Conservation (phyloP, 192 early-diverging fungal species). For the Coemansia sp. region DNA sequence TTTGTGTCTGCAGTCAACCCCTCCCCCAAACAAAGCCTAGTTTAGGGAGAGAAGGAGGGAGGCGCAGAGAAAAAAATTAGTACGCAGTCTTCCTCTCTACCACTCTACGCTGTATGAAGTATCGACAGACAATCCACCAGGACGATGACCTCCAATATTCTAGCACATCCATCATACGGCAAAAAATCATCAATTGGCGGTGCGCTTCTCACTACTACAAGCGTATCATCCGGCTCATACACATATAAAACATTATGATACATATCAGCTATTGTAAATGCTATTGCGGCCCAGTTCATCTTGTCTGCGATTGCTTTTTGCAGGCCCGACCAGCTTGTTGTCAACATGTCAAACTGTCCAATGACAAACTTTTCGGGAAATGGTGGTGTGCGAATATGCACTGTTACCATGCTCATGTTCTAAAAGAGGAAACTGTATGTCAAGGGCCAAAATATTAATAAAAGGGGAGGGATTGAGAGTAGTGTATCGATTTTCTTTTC, state of each 20-base stretch:
- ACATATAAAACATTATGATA: neutral
- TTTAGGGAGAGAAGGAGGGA: too few relatives aligned
- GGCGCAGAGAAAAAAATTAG: too few relatives aligned
- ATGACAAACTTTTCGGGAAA: neutral
- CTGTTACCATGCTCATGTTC: neutral
- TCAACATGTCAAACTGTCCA: neutral
- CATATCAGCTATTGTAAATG: neutral
- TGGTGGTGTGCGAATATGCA: neutral
- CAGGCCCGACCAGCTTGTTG: neutral
- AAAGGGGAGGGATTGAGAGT: too few relatives aligned
- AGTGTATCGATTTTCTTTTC: too few relatives aligned
- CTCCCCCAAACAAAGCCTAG: too few relatives aligned
- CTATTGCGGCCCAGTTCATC: neutral
- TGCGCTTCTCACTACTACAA: neutral
- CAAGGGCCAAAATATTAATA: too few relatives aligned
- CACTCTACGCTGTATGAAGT: neutral
- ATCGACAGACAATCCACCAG: neutral
- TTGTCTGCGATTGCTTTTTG: neutral
- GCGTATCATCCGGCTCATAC: neutral
- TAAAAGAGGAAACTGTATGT: too few relatives aligned
- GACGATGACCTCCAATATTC: neutral
- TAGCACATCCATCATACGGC: neutral
- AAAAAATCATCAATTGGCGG: neutral
- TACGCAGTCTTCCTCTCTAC: neutral
- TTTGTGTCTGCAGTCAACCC: too few relatives aligned